phyloP scores from a whole-genome alignment of 345 rosid species.

The Linum trigynum region DNA sequence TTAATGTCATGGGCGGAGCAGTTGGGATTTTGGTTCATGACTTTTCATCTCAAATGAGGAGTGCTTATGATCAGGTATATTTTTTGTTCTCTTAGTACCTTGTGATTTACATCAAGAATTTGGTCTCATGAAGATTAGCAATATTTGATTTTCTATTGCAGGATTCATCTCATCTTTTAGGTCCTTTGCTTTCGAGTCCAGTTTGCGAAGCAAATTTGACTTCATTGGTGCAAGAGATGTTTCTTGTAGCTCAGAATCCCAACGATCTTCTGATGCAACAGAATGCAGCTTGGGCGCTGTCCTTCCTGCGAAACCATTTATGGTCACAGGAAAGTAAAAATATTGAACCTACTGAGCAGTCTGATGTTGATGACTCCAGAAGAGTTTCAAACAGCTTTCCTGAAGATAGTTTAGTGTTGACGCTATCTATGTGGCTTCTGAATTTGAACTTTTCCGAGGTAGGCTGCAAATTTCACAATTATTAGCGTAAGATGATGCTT shows the following conservation, averaged over 20 bases:
- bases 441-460: conserved; percentile 42
- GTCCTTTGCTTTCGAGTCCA: conserved; percentile 52
- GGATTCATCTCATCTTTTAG: conserved; percentile 47
- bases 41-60: conserved; percentile 24
- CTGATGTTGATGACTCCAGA: conserved; percentile 29
- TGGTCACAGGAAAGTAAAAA: conserved; percentile 43
- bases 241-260: conserved; percentile 68
- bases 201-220: conserved; percentile 43
- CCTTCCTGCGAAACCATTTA: conserved; percentile 56
- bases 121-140: too few relatives aligned
- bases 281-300: conserved; percentile 79
- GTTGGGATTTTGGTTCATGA: conserved; percentile 54
- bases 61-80: conserved; percentile 37
- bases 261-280: conserved; percentile 60
- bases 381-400: conserved; percentile 46
- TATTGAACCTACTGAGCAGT: conserved; percentile 19
- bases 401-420: conserved; percentile 54
- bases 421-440: conserved; percentile 54
- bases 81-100: conserved; percentile 7
- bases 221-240: conserved; percentile 67
- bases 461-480: conserved; percentile 9
- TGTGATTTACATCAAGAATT: background rate
- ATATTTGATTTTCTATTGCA: conserved; percentile 26
- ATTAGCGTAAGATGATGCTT: background rate
- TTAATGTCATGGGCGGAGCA: conserved; percentile 73